Base-by-base conservation (phyloP, 1,284 basidiomycete genomes). In the Peniophora sp. region DNA sequence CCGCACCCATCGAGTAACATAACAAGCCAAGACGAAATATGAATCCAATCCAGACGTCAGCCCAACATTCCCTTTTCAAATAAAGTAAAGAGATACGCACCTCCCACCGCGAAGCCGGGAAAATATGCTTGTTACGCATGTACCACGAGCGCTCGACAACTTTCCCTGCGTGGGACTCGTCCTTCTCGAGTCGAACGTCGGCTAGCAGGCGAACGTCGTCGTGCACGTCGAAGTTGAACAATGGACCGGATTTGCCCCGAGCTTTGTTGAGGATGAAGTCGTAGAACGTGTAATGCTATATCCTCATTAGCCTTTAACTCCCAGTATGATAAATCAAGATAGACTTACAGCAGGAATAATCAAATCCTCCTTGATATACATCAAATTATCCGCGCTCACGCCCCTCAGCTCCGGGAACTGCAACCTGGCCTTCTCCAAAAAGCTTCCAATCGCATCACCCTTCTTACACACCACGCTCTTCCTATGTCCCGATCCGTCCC, bases 141-240 rank as follows among this genome's bases (percentile, higher is more conserved):
- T 99, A 98, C 79, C 91, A 99, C 53, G 88, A 89, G 54, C 97
- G 73, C 66, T 98, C 93, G 10, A 99, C 96, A 2, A 99, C 96
- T 65, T 99, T 99, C 1, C 97, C 97, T 0, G 97, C 97, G 63
- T 99, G 97, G 8, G 92, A 95, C 70, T 99, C 97, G 63, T 99
- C 94, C 70, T 98, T 99, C 68, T 99, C 96, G 54, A 89, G 83
- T 0, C 92, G 92, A 1, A 96, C 96, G 63, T 99, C 97, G 16
- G 91, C 85, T n/a, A 98, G 74, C 56, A 99, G 68, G 3, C 97
- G 89, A 10, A 99, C 89, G 64, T 99, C 96, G 63, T 99, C 96
- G 67, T 99, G 96, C 6, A 98, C 97, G 66, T 99, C 97, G 66
- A 99, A 99, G 68, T 92, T 97, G 75, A 99, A 99, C 50, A 99